Base-by-base conservation (phyloP, 345 rosid species). In the Citrus trifoliata region DNA sequence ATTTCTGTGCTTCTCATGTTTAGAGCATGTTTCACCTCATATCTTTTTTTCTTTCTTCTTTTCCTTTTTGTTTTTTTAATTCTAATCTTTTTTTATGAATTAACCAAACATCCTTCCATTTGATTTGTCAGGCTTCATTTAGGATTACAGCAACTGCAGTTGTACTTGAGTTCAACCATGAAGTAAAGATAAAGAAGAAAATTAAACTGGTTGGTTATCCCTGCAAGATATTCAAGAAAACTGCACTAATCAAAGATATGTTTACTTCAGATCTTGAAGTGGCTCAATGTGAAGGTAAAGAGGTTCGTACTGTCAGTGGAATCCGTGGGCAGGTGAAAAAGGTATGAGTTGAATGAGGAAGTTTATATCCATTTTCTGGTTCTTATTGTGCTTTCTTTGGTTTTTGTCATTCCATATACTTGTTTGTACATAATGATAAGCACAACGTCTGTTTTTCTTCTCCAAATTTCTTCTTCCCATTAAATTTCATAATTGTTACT, bases 181-280 rank as follows among this genome's bases (percentile, higher is more conserved):
- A 89, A 35, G 83, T 90, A 18, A 88, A 81, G 75, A 91, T 94
- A 80, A 80, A 82, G 84, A 94, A 96, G 92, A 96, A 94, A 89
- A 83, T 90, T 78, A 96, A 94, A 86, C 76, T 94, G 84, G 97
- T 90, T 53, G 98, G 99, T 74, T 77, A 92, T 80, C 99, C 99
- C 48, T 89, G 89, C 88, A 96, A 89, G 86, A 94, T 96, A 67
- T 88, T 88, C 84, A 96, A 90, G 85, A 96, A 93, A 83, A 96
- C 97, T n/a, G 98, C 99, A 22, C 87, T 93, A 64, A 86, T 94
- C 67, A 92, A 87, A 78, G 91, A 91, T 82, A 96, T 94, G 98
- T 94, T 96, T 85, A 96, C 97, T 67, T 94, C 99, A 48, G 97
- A 96, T 86, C 95, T 96, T 63, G 98, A 96, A 80, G 83, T 96